Percentiles rank a stretch among this genome's conserved stretches.
These are phyloP conservation scores for Forsythia viridissima DNA, from an alignment of 257 asterid genomes.

Conservation along the genomic window DNA sequence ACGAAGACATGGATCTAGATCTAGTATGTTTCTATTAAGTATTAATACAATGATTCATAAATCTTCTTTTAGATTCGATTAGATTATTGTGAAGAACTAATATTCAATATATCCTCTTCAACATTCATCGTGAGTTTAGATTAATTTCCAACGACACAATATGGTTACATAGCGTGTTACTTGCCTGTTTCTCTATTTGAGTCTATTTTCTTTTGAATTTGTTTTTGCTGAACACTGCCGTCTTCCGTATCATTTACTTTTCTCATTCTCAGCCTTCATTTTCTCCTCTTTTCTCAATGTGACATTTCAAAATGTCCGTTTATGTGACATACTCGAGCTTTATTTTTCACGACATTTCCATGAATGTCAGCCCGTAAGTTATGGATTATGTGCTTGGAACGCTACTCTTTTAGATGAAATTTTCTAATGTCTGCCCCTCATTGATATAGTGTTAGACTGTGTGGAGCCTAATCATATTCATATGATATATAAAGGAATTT, in stretches of 20 bases:
- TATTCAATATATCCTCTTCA: background rate
- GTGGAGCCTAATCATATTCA: background rate
- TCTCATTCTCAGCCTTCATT: background rate
- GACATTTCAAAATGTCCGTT: background rate
- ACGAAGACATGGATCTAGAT: background rate
- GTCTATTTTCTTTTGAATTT: background rate
- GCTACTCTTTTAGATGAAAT: background rate
- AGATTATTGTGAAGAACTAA: background rate
- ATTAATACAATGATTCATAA: background rate
- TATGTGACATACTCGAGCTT: background rate
- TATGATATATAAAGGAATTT: too few species aligned
- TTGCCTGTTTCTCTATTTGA: background rate
- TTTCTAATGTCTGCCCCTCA: background rate
- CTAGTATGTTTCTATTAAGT: background rate
- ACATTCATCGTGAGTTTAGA: background rate
- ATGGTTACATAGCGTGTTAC: background rate
- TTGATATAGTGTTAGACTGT: background rate
- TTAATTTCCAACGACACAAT: background rate
- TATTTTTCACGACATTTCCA: background rate
- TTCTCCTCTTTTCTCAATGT: background rate
- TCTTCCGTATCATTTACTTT: background rate
- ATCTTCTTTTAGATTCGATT: background rate
- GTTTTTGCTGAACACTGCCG: background rate
- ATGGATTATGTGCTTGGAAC: background rate
- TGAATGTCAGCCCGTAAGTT: background rate